Conservation (phyloP, 805 yeast genomes). For the Torulaspora delbrueckii region DNA sequence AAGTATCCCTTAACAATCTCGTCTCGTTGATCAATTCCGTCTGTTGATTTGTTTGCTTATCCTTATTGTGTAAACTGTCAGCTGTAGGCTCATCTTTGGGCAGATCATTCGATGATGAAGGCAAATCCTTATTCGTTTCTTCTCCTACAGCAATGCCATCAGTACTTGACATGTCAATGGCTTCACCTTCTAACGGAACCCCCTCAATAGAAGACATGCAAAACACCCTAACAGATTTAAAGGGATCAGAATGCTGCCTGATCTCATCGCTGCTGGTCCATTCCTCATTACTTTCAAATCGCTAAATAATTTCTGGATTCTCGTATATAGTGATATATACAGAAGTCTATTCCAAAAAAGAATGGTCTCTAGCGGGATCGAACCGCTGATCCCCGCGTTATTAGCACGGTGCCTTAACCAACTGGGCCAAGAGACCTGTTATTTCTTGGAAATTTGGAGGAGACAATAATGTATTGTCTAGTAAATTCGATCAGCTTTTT, state of each 20-base stretch:
- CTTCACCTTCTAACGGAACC: not conserved
- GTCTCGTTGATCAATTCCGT: conserved; percentile 23
- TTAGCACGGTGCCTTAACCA: conserved; percentile 36
- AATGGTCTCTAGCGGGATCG: conserved; percentile 36
- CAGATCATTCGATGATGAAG: not conserved
- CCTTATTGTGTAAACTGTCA: not conserved
- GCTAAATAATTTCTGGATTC: not conserved
- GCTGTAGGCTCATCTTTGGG: not conserved
- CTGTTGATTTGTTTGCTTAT: not conserved
- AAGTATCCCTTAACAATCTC: conserved; percentile 29
- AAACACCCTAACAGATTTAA: too few relatives aligned
- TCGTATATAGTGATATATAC: not conserved
- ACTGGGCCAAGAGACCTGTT: conserved; percentile 33
- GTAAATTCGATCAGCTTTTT: too few relatives aligned
- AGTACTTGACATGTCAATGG: not conserved
- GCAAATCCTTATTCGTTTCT: not conserved
- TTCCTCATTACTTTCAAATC: not conserved
- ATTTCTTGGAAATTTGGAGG: too few relatives aligned
- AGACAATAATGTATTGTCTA: too few relatives aligned
- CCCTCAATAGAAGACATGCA: not conserved
- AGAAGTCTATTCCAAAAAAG: not conserved
- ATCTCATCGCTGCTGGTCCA: not conserved
- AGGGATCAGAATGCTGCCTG: not conserved
- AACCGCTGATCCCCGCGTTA: conserved; percentile 36
- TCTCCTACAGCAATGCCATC: not conserved